Evolutionary conservation across 805 yeast genomes (phyloP).

Genomic region (Isabelozyma gotoi): DNA sequence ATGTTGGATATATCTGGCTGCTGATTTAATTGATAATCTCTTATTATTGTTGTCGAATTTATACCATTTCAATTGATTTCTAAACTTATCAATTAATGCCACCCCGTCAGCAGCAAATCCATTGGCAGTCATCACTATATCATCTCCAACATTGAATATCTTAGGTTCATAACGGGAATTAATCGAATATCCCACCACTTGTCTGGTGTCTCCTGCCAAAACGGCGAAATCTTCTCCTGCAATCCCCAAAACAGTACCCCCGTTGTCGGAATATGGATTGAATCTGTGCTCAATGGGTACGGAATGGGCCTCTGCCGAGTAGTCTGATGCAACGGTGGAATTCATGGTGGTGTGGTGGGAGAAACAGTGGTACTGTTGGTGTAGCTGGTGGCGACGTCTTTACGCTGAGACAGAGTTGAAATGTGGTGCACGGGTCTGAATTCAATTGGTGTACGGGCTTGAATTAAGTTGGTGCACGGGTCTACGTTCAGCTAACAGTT

Average conservation of each 20-base stretch:
- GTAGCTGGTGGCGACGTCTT: not conserved
- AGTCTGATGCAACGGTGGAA: constrained; percentile 62
- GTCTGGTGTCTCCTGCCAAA: constrained; percentile 98
- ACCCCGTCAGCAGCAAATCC: constrained; percentile 96
- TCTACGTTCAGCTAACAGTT: not conserved
- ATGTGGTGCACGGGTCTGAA: not conserved
- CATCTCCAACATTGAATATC: constrained; percentile 85
- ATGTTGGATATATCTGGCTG: constrained; percentile 91
- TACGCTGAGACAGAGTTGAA: no score
- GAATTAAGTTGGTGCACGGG: no score
- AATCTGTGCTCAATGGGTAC: constrained; percentile 87
- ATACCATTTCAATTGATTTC: constrained; percentile 80
- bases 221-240: constrained; percentile 98
- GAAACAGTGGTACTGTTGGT: not conserved
- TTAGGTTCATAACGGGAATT: constrained; percentile 92
- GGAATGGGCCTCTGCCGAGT: constrained; percentile 50
- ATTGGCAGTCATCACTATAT: constrained; percentile 84
- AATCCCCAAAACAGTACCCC: constrained; percentile 96
- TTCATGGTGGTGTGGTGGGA: constrained; percentile 1
- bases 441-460: not conserved
- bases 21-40: constrained; percentile 63
- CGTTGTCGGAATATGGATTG: constrained; percentile 92
- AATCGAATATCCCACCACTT: constrained; percentile 88
- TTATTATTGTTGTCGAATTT: constrained; percentile 81
- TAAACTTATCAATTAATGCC: constrained; percentile 76